Evolutionary conservation across 257 asterid species (phyloP), one percentile per base, ranked within the genome.

Genomic region (Capsicum rhomboideum): DNA sequence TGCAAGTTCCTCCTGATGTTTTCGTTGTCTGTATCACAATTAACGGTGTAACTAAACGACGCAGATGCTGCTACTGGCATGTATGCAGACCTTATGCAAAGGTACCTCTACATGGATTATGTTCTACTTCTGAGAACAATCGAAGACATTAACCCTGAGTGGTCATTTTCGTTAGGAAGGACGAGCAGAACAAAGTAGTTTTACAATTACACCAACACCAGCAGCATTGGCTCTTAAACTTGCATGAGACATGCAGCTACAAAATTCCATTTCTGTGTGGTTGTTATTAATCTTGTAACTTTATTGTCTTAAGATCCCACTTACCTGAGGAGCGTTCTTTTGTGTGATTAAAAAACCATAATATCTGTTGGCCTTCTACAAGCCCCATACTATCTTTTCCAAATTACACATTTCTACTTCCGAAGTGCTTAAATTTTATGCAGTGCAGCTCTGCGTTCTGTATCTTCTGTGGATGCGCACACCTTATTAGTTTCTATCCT

Each of bases 1-100:
- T 50, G 20, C 79, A 58, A 26, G 83, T 50, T 80, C 53, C 85
- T 31, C 79, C 58, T 46, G n/a, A 50, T 52, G n/a, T 20, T 53
- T 29, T 37, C 56, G 16, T 66, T 77, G 28, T 74, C 16, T 20
- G 53, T 21, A 40, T 31, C 63, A 1, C 52, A 80, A 83, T 82
- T 66, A 71, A 50, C 56, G 53, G 44, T 80, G 88, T 84, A 54
- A 80, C n/a, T 50, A 9, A 82, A 72, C 29, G 46, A 67, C 85
- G 92, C 95, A 94, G 99, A 97, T 93, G 98, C 99, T 83, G 99
- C 98, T 6, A 97, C 98, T 58, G 98, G 98, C 83, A 85, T 97
- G 83, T 97, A 97, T 87, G 89, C 98, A 8, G 98, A 97, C 81
- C 97, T 95, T 23, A 87, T 93, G 88, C 96, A 95, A 79, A 97